Base-by-base conservation (phyloP, 2,329 filamentous ascomycete genomes). In the Decorospora gaudefroyi region DNA sequence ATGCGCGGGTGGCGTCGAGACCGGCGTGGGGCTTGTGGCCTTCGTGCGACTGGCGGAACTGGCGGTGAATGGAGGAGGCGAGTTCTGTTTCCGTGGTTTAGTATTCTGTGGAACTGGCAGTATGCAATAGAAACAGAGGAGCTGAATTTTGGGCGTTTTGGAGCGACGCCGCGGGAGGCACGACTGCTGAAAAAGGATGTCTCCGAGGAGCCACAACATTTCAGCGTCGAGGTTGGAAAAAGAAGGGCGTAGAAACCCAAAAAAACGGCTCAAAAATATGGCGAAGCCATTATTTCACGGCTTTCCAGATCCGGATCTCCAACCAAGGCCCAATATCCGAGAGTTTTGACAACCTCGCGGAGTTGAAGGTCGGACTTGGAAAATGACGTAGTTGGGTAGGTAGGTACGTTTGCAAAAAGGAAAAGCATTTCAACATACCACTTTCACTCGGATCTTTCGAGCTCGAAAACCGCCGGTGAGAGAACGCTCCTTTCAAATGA, bases 1-100 rank as follows among this genome's bases (percentile, higher is more conserved):
- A 95, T 30, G 90, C 87, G 70, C 90, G 84, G 49, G 84, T 87
- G 41, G 90, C 87, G 65, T 96, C 91, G 55, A 96, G 85, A 60
- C 91, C 92, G 48, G 91, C 90, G 71, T 96, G 91, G 33, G 89
- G 86, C 68, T 88, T 85, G 75, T 95, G 90, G 46, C 91, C 91
- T 72, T 93, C 89, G 73, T 96, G 91, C 54, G 89, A 88, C 67
- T 84, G 83, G 61, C 91, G 87, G 76, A 96, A 96, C 69, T 95
- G 87, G 53, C 86, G 83, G 72, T 96, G 91, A 65, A 90, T 87
- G 69, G 87, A 86, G 62, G 90, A 95, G 64, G 81, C 83, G 56
- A 84, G 79, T 76, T 96, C 90, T 95, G 38, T 17, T n/a, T n/a
- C n/a, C n/a, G n/a, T n/a, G n/a, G n/a, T n/a, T n/a, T n/a, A n/a